These are phyloP conservation scores for Wickerhamomyces tratensis DNA, from an alignment of 805 yeast species.

Conservation along the genomic window DNA sequence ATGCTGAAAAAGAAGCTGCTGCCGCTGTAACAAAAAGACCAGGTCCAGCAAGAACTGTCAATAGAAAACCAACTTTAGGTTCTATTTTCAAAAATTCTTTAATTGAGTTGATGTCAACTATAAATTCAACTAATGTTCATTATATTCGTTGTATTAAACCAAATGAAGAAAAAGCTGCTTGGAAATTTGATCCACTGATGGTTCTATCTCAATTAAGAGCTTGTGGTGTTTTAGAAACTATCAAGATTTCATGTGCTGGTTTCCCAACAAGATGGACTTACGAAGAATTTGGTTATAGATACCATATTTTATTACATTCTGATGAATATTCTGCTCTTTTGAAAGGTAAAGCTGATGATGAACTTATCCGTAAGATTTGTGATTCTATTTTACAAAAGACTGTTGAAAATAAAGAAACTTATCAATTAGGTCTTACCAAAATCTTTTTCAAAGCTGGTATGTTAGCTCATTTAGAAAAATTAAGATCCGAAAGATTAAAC, in stretches of 20 bases:
- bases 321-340: constrained; percentile 55
- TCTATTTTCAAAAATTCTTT: constrained; percentile 88
- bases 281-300: constrained; percentile 84
- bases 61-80: constrained; percentile 87
- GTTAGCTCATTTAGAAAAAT: constrained; percentile 82
- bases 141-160: constrained; percentile 97
- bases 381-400: constrained; percentile 54
- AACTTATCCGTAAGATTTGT: constrained; percentile 55
- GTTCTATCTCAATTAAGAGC: constrained; percentile 93
- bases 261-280: constrained; percentile 96
- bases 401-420: constrained; percentile 57
- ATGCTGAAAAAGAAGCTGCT: constrained; percentile 27
- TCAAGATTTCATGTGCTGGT: constrained; percentile 94
- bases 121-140: constrained; percentile 90
- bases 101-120: constrained; percentile 87
- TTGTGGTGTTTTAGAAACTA: constrained; percentile 97
- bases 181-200: constrained; percentile 95
- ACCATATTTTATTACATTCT: constrained; percentile 74
- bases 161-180: constrained; percentile 85
- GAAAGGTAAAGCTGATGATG: constrained; percentile 39
- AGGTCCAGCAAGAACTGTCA: constrained; percentile 35
- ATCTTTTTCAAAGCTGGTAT: constrained; percentile 96
- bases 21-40: constrained; percentile 22
- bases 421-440: constrained; percentile 87
- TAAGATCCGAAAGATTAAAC: constrained; percentile 70